phyloP scores from a whole-genome alignment of 257 asterid species.

The Verbascum thapsus region DNA sequence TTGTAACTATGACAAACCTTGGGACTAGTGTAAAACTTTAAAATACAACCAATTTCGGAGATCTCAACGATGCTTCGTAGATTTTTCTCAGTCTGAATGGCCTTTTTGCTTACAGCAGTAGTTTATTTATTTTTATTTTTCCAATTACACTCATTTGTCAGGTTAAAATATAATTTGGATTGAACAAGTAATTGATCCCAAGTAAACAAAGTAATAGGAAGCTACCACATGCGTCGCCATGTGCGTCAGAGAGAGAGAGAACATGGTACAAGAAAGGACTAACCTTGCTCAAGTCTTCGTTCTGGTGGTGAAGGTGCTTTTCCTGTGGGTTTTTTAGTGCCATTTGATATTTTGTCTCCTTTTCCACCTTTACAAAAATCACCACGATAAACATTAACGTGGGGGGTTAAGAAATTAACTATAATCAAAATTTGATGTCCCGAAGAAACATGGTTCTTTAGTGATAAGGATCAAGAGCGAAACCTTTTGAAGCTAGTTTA shows the following conservation, averaged over 20 bases:
- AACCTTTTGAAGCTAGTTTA: constrained; percentile 46
- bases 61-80: background rate
- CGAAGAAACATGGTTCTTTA: constrained; percentile 15
- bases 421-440: constrained; percentile 20
- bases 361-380: constrained; percentile 54
- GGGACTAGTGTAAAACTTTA: background rate
- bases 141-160: constrained; percentile 13
- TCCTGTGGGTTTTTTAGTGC: constrained; percentile 45
- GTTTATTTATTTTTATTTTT: background rate
- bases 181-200: background rate
- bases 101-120: background rate
- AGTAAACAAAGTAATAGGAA: background rate
- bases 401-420: constrained; percentile 12
- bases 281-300: constrained; percentile 65
- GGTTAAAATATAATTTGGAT: constrained; percentile 10
- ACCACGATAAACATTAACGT: constrained; percentile 31
- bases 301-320: constrained; percentile 55
- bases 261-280: constrained; percentile 23
- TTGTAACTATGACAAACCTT: constrained; percentile 9
- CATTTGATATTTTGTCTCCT: constrained; percentile 57
- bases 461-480: constrained; percentile 20
- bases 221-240: background rate
- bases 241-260: constrained; percentile 9
- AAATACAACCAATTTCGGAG: background rate
- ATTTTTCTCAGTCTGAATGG: constrained; percentile 1